Evolutionary conservation across 192 early-diverging fungal species (phyloP).

Genomic region (Helicostylum pulchrum): DNA sequence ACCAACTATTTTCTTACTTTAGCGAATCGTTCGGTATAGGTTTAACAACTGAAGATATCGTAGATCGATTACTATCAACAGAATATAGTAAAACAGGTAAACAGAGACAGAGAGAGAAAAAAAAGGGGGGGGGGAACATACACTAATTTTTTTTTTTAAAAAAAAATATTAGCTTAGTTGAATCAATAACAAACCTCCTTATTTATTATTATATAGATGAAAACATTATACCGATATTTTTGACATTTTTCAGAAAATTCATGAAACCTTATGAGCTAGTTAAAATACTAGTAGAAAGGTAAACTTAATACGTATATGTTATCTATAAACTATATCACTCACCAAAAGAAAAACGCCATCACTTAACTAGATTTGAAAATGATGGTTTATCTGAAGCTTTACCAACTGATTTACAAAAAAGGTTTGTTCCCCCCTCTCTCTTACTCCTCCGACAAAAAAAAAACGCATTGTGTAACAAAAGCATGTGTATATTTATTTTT

Average conservation of each 20-base stretch:
- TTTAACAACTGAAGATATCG: slow-evolving; percentile 14
- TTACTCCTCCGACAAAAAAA: not conserved
- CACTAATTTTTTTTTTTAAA: not conserved
- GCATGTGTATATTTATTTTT: not conserved
- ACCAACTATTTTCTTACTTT: not conserved
- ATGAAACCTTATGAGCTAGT: slow-evolving; percentile 34
- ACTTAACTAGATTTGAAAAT: slow-evolving; percentile 17
- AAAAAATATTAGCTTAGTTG: not conserved
- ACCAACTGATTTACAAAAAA: slow-evolving; percentile 27
- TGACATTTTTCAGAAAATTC: slow-evolving; percentile 39
- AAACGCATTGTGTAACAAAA: not conserved
- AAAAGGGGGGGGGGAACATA: not conserved
- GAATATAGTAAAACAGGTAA: slow-evolving; percentile 16
- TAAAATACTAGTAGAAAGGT: slow-evolving; percentile 27
- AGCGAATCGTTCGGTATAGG: slow-evolving; percentile 20
- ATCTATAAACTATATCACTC: not conserved
- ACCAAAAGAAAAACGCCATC: too few relatives aligned
- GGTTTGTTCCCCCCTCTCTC: not conserved
- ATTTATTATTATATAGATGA: slow-evolving; percentile 19
- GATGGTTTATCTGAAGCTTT: slow-evolving; percentile 9
- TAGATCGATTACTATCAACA: slow-evolving; percentile 12
- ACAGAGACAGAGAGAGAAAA: not conserved
- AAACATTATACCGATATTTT: slow-evolving; percentile 31
- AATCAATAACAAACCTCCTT: not conserved
- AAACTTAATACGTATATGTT: not conserved